Evolutionary conservation across 2,329 filamentous ascomycete genomes (phyloP).

Genomic region (Neopestalotiopsis rosae): DNA sequence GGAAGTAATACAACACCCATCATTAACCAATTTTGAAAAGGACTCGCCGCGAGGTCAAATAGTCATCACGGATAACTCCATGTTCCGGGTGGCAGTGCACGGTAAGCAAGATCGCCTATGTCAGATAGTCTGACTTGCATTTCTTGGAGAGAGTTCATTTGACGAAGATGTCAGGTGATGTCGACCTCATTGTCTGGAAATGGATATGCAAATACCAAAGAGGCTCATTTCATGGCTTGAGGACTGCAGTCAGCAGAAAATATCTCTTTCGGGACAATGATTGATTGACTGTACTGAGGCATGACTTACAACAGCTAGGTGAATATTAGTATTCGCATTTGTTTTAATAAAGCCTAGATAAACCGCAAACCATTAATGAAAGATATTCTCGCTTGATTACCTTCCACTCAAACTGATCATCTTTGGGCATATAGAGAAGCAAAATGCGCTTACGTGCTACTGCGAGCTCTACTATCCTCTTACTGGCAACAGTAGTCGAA

Average conservation of each 20-base stretch:
- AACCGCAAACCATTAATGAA: background rate
- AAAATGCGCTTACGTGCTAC: background rate
- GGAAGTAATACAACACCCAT: no score
- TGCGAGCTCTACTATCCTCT: background rate
- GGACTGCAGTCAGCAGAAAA: background rate
- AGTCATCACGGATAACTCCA: no score
- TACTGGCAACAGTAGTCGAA: background rate
- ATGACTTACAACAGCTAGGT: background rate
- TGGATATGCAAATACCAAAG: background rate
- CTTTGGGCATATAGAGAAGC: background rate
- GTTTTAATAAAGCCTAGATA: background rate
- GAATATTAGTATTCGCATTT: background rate
- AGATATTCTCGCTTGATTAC: no score
- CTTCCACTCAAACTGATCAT: no score
- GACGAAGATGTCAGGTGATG: no score
- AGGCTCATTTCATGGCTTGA: background rate
- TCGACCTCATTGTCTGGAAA: background rate
- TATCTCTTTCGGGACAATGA: background rate
- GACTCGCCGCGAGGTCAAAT: no score
- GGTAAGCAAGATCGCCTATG: no score
- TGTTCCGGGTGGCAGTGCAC: no score
- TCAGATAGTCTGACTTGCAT: no score
- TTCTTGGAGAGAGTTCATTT: no score
- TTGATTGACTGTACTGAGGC: background rate
- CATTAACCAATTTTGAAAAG: no score